Conservation (phyloP, 1,284 basidiomycete species). For the Moesziomyces antarcticus region DNA sequence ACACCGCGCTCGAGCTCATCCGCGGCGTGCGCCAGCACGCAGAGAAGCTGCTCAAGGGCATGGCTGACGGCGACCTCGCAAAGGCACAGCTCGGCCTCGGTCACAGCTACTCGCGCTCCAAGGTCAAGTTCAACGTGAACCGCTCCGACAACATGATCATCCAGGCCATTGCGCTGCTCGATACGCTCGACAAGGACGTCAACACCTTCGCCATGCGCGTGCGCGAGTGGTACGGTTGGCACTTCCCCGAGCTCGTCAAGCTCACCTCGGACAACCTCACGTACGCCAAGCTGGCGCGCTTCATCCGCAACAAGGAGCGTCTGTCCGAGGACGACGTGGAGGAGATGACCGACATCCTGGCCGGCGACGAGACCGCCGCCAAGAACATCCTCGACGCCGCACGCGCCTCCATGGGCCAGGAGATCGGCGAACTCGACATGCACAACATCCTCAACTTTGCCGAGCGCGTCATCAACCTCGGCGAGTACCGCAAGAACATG, state of each 20-base stretch:
- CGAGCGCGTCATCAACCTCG: conserved; percentile 86
- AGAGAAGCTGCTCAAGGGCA: conserved; percentile 84
- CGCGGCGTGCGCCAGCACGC: conserved; percentile 94
- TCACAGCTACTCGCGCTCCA: conserved; percentile 96
- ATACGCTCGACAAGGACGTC: conserved; percentile 99
- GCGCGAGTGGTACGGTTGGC: conserved; percentile 99
- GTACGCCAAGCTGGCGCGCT: conserved; percentile 87
- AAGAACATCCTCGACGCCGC: conserved; percentile 95
- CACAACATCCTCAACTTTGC: conserved; percentile 96
- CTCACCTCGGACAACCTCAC: conserved; percentile 95
- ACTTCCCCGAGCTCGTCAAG: conserved; percentile 96
- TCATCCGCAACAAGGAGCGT: conserved; percentile 85
- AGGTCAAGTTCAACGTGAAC: conserved; percentile 98
- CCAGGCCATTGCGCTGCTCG: conserved; percentile 96
- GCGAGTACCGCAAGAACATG: conserved; percentile 92
- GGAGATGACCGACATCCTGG: conserved; percentile 83
- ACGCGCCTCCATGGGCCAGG: conserved; percentile 92
- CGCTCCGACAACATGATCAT: conserved; percentile 99
- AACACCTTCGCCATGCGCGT: conserved; percentile 99
- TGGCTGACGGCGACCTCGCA: conserved; percentile 87
- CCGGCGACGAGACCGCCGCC: conserved; percentile 86
- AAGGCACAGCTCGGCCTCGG: conserved; percentile 92
- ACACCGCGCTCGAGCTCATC: conserved; percentile 86
- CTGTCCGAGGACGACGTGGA: conserved; percentile 77
- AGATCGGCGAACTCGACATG: conserved; percentile 92